Percentiles rank a stretch among this genome's conserved stretches.
Evolutionary conservation across 192 early-diverging fungal genomes (phyloP).

Genomic region (Funneliformis mosseae): DNA sequence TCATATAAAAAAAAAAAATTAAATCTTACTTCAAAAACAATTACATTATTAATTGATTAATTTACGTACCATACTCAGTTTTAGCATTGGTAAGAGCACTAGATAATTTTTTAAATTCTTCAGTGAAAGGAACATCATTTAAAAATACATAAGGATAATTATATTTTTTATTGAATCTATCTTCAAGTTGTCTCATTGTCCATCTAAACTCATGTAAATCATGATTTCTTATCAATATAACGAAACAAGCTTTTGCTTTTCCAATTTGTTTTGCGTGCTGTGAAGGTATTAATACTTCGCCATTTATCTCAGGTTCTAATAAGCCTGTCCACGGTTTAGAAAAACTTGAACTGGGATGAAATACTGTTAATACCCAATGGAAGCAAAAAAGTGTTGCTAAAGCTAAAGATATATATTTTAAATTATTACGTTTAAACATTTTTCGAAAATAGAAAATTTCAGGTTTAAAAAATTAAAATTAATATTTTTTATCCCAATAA

Average conservation of each 20-base stretch:
- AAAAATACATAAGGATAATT: slow-evolving; percentile 88
- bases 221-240: slow-evolving; percentile 75
- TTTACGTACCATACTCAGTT: slow-evolving; percentile 56
- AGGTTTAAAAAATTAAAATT: no score
- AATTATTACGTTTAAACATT: slow-evolving; percentile 18
- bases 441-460: not conserved
- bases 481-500: no score
- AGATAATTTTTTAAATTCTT: slow-evolving; percentile 65
- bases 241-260: slow-evolving; percentile 50
- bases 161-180: slow-evolving; percentile 77
- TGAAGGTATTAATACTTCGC: not conserved
- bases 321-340: slow-evolving; percentile 1
- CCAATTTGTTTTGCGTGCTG: not conserved
- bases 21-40: not conserved
- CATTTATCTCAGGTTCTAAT: not conserved
- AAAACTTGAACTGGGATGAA: not conserved
- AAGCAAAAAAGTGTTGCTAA: not conserved
- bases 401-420: slow-evolving; percentile 16
- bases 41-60: not conserved
- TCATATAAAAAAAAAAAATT: not conserved
- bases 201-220: slow-evolving; percentile 63
- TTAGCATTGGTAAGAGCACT: slow-evolving; percentile 58
- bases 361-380: not conserved
- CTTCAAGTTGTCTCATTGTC: slow-evolving; percentile 75
- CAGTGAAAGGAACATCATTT: slow-evolving; percentile 75